phyloP scores from a whole-genome alignment of 2,329 filamentous ascomycete genomes.

The Aspergillus fumigatus region DNA sequence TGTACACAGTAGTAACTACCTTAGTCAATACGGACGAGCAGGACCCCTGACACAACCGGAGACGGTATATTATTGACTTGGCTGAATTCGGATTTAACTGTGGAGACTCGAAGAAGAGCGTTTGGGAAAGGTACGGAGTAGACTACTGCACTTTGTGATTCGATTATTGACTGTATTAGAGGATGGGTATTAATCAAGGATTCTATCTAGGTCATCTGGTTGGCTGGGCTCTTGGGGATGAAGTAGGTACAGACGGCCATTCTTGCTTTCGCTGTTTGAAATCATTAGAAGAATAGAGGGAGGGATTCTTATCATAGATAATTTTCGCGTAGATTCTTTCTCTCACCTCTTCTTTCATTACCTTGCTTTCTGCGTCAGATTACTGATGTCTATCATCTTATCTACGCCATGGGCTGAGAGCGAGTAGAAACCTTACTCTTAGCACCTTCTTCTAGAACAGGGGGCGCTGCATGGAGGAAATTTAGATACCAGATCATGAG shows the following conservation, averaged over 20 bases:
- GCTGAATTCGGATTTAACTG: background rate
- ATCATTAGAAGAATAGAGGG: background rate
- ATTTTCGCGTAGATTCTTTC: background rate
- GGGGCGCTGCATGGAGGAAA: constrained; percentile 1
- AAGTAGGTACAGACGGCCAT: no score
- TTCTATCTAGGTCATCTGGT: background rate
- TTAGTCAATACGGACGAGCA: no score
- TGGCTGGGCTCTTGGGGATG: no score
- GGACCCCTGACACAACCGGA: background rate
- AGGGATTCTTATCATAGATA: background rate
- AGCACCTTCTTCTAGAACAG: constrained; percentile 7
- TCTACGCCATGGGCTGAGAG: background rate
- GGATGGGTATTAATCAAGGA: background rate
- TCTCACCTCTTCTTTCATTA: no score
- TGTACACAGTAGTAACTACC: no score
- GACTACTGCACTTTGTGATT: background rate
- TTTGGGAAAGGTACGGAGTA: background rate
- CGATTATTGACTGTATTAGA: no score
- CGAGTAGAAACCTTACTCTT: background rate
- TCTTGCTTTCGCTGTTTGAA: background rate
- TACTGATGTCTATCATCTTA: background rate
- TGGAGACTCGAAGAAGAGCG: background rate
- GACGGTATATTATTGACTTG: background rate
- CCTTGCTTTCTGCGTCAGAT: background rate
- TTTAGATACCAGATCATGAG: background rate